A percentile compares a stretch with the other conserved stretches of the same genome.
Conservation (phyloP, 495 filamentous ascomycete species). For the Amorphotheca resinae region DNA sequence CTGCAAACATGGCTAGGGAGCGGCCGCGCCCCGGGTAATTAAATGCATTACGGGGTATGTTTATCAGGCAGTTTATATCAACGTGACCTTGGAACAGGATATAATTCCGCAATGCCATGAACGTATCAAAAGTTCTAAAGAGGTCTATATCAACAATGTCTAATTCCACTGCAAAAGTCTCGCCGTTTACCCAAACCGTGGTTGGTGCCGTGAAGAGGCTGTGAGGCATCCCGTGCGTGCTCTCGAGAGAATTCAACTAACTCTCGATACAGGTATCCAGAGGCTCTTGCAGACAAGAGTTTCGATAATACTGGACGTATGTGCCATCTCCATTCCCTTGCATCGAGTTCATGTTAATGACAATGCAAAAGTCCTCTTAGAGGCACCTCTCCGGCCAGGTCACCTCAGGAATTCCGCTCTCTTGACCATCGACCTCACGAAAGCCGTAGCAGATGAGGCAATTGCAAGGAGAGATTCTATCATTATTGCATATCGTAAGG, state of each 20-base stretch:
- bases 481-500: constrained; percentile 76
- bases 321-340: constrained; percentile 14
- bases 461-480: constrained; percentile 62
- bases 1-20: too few relatives aligned
- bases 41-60: too few relatives aligned
- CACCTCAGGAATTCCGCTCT: constrained; percentile 57
- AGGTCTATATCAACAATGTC: constrained; percentile 7
- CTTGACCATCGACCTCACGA: constrained; percentile 84
- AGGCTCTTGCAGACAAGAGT: constrained; percentile 74
- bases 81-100: not conserved
- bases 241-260: constrained; percentile 8
- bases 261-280: constrained; percentile 56
- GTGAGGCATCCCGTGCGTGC: constrained; percentile 36
- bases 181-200: constrained; percentile 60
- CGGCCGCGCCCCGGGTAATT: too few relatives aligned
- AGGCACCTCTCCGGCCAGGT: constrained; percentile 43
- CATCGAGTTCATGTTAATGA: constrained; percentile 3
- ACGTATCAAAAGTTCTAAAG: constrained; percentile 3
- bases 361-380: constrained; percentile 49
- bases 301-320: constrained; percentile 88
- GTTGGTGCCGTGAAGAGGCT: constrained; percentile 70
- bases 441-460: constrained; percentile 82
- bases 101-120: constrained; percentile 9
- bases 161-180: constrained; percentile 3
- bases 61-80: too few relatives aligned